Base-by-base conservation (phyloP, 306 rosid species). In the Cucumis hystrix region DNA sequence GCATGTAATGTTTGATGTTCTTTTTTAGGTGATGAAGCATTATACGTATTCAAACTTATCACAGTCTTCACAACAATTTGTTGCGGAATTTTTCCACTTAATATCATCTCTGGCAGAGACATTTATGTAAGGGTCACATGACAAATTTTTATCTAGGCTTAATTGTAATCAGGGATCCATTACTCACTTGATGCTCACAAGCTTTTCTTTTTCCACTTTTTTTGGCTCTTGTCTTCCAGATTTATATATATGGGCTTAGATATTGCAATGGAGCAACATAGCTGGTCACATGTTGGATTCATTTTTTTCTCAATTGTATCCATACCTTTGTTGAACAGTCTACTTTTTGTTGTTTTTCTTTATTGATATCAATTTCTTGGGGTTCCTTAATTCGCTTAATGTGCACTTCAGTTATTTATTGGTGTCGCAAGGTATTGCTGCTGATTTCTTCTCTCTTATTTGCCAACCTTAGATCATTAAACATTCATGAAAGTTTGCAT, bases 171-270 rank as follows among this genome's bases (percentile, higher is more conserved):
- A 54, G 77, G 43, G 67, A 79, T 41, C 61, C 59, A 58, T 59
- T 63, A 45, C 73, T 64, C 84, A 45, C 65, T 47, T 57, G 73
- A 83, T 57, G 51, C 60, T 52, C 72, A 37, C 18, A 47, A 35
- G 6, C 57, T 77, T 81, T 37, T 77, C 15, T 78, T 40, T 33
- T 33, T 33, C 41, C 74, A 49, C 54, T 65, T 21, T 10, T 15
- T 51, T 82, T 14, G 79, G 23, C 60, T 55, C 21, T 80, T 33
- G 75, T 83, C 25, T 51, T 87, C 82, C 93, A 95, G 99, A 68
- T 95, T 95, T 84, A 95, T 95, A 90, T 95, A 95, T 87, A 92
- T 95, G 98, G 99, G 99, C 80, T 95, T 95, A 77, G 99, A 95
- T 85, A 95, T 95, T 79, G 97, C 93, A 56, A 95, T 95, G 97